Evolutionary conservation across 192 early-diverging fungal genomes (phyloP), one percentile per base, ranked within the genome.

Genomic region (Umbelopsis isabellina): DNA sequence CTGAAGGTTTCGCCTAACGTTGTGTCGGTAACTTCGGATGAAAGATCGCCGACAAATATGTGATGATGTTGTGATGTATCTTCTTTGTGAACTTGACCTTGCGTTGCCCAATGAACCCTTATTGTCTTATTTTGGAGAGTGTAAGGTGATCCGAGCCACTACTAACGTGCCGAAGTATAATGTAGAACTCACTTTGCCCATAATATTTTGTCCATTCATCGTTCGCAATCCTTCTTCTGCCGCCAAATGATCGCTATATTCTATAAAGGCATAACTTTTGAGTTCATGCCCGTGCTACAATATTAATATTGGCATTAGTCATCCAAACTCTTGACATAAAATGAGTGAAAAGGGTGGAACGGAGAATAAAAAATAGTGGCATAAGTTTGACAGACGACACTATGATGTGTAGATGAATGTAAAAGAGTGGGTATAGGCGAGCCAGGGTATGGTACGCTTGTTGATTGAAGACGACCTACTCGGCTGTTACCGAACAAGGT

Each of bases 11-110:
- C 90, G 35, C 80, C 79, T 44, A 97, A 84, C 41, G 90, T 78
- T 51, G 92, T 88, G 72, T 96, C 93, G 46, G 85, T 96, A 66
- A 97, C 90, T 70, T 96, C 95, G 18, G 95, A 83, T 50, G 91
- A 91, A 68, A 97, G 82, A 53, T 97, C 95, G 47, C 95, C 95
- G 70, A 97, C 92, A 85, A 97, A 97, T 20, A 97, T 86, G 46
- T 95, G 95, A 66, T 84, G 90, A 70, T 96, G 94, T 33, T 45
- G 53, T 25, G 76, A 69, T 16, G 77, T 73, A 65, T 74, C 75
- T 68, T 75, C 77, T 46, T 76, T 82, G 22, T 55, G 30, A n/a
- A 72, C 71, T 71, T 71, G 52, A 55, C 55, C 41, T 64, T 55
- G 44, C 8, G 55, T 61, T 10, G 55, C 46, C 51, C 55, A 69